Base-by-base conservation (phyloP, 768 basidiomycete genomes). In the Gelatoporia subvermispora region DNA sequence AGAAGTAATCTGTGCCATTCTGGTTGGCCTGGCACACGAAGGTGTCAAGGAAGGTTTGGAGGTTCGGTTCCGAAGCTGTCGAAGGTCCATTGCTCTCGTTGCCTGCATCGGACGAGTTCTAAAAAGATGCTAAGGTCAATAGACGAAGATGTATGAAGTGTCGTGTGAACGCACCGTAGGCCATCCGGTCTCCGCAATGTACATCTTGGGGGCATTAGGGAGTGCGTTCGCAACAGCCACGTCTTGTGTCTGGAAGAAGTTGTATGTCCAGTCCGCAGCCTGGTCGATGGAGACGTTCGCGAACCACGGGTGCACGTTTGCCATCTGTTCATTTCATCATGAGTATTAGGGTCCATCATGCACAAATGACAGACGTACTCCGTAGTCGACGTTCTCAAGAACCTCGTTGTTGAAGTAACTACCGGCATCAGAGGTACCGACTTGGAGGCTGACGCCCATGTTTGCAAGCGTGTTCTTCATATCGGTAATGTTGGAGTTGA, bases 251-350 rank as follows among this genome's bases (percentile, higher is more conserved):
- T 84, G 58, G 73, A 93, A 96, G 73, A 90, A 98, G 0, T 76
- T 56, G 16, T 70, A 71, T 0, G 91, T 93, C 95, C 95, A 99
- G 5, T 56, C 76, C 0, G 93, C 88, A 0, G 87, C 84, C 3
- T 76, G 57, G 4, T 78, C 64, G 21, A 84, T 80, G 8, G 78
- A 74, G 21, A 85, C 77, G 56, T 85, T 82, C n/a, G 86, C 94
- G 63, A 96, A 97, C 91, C 90, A 93, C 3, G 93, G 84, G 60
- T 95, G 93, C 7, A 93, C 90, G 53, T 96, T 95, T 5, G 90
- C 78, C 85, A 93, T 79, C 83, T 86, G 50, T 15, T 15, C 13
- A 34, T 13, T 15, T 28, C 2, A 8, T 4, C 35, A 16, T 22
- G 15, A 24, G 22, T 21, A 47, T 17, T 24, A 31, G 23, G 35